Evolutionary conservation across 352 stramenopile species (phyloP).

Genomic region (Phytophthora macrochlamydospora): DNA sequence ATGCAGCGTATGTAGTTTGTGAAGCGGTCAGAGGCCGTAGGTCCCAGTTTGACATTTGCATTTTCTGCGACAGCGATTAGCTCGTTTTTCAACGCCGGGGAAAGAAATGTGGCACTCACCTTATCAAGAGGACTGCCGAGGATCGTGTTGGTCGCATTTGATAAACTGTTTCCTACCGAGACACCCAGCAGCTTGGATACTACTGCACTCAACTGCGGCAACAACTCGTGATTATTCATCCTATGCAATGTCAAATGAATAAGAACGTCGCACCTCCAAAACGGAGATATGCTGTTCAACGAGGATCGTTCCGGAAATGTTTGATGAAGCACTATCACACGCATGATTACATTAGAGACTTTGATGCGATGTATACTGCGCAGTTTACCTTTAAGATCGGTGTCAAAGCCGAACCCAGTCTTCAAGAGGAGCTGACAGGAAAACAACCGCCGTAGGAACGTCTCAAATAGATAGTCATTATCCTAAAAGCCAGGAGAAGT

Average conservation of each 20-base stretch:
- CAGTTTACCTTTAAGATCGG: constrained; percentile 66
- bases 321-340: constrained; percentile 59
- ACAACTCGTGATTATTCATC: neutral
- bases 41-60: constrained; percentile 80
- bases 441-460: constrained; percentile 50
- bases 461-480: constrained; percentile 52
- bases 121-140: constrained; percentile 70
- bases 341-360: neutral
- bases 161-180: constrained; percentile 60
- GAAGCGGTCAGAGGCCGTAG: constrained; percentile 49
- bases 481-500: constrained; percentile 23
- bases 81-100: neutral
- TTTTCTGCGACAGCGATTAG: constrained; percentile 32
- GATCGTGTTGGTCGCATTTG: constrained; percentile 46
- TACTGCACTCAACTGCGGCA: constrained; percentile 37
- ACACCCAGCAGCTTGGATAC: constrained; percentile 43
- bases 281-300: constrained; percentile 44
- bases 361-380: no score
- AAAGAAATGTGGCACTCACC: constrained; percentile 22
- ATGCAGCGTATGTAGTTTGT: constrained; percentile 63
- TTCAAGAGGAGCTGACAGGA: constrained; percentile 42
- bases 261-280: constrained; percentile 44
- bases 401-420: constrained; percentile 74
- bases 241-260: no score
- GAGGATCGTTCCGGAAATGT: constrained; percentile 60